Base-by-base conservation (phyloP, 179 eudicot genomes). In the Carnegiea gigantea region DNA sequence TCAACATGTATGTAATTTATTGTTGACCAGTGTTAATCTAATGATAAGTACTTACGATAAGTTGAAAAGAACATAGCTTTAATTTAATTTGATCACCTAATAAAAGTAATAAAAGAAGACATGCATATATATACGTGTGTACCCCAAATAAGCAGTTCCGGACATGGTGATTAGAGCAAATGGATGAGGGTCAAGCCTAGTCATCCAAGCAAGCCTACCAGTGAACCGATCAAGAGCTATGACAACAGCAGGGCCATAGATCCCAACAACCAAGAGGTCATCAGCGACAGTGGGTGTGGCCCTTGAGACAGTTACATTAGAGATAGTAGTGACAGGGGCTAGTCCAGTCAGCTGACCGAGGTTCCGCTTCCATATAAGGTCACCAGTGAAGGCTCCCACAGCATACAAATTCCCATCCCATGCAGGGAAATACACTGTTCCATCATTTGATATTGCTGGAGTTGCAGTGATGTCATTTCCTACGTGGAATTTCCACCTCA, bases 401-500 rank as follows among this genome's bases (percentile, higher is more conserved):
- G 89, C 89, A 71, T 84, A 86, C 9, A 86, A 21, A 60, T 79
- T 76, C 26, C 89, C 89, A 71, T 87, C 87, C 89, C 89, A 87
- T 30, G 85, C 82, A 1, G 89, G 87, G 36, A 87, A 84, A 74
- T 87, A 87, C 10, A 87, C 33, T 7, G 38, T 59, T 24, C 85
- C 85, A 17, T 62, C 68, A 28, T 82, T 71, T 26, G 80, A 82
- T 38, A 84, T 80, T 23, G 89, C 89, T 24, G 87, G 89, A 17
- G 89, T 86, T 70, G 89, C 89, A 1, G 89, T 86, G 79, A 82
- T 77, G 80, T 86, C 87, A 10, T 81, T 77, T 38, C 81, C 87
- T 12, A 83, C 87, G 10, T 12, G 43, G 76, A 84, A 84, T 28
- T 79, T 87, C 87, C 87, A 84, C 36, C 81, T 82, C 18, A 86